These are phyloP conservation scores for Paraphoma sp. DNA, from an alignment of 2,329 filamentous ascomycete species.

Conservation along the genomic window DNA sequence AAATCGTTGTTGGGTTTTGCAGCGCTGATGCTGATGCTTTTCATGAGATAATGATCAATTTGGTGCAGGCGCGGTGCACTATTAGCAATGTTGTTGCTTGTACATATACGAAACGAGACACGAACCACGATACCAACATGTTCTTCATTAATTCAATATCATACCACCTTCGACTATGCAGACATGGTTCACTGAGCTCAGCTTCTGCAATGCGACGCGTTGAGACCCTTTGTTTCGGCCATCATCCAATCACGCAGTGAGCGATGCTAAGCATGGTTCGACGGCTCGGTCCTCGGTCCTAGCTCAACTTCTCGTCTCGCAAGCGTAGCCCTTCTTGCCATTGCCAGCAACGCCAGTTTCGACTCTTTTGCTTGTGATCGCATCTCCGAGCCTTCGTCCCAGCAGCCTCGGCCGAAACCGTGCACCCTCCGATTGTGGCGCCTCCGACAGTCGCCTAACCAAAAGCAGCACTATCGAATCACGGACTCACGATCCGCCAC, in stretches of 20 bases:
- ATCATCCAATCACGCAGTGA: not conserved
- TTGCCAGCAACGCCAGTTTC: not conserved
- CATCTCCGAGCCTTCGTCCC: not conserved
- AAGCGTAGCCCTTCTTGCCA: not conserved
- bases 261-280: not conserved
- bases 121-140: not conserved
- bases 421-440: conserved; percentile 9
- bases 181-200: too few relatives aligned
- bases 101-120: not conserved
- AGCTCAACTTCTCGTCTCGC: not conserved
- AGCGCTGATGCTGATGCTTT: conserved; percentile 12
- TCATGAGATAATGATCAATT: conserved; percentile 13
- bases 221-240: not conserved
- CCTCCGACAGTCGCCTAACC: conserved; percentile 4
- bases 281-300: not conserved
- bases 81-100: not conserved
- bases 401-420: conserved; percentile 8
- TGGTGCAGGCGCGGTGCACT: too few relatives aligned
- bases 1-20: conserved; percentile 9
- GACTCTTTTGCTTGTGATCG: not conserved
- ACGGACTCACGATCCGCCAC: conserved; percentile 7
- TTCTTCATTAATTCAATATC: not conserved
- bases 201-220: too few relatives aligned
- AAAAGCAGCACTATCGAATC: conserved; percentile 18
- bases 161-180: too few relatives aligned